Percentiles rank a stretch among this genome's conserved stretches.
Evolutionary conservation across 768 basidiomycete species (phyloP).

Genomic region (Amanita subjunquillea): DNA sequence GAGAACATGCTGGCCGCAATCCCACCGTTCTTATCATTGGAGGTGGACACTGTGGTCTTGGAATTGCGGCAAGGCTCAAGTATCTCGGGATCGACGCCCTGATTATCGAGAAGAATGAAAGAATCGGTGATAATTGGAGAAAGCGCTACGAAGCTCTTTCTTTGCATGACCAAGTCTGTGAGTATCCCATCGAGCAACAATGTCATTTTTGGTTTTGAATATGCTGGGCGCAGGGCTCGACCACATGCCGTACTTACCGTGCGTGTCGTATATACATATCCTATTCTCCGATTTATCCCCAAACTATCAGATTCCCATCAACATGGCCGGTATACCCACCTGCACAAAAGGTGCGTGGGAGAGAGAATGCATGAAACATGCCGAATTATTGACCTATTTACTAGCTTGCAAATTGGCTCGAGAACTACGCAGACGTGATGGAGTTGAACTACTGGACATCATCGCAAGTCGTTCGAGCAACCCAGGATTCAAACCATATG

Average conservation of each 20-base stretch:
- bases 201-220: neutral
- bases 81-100: constrained; percentile 43
- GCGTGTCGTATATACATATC: constrained; percentile 11
- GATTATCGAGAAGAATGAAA: constrained; percentile 53
- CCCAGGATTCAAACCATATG: constrained; percentile 20
- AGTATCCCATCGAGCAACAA: constrained; percentile 18
- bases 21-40: constrained; percentile 57
- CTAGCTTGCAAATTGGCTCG: constrained; percentile 23
- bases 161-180: constrained; percentile 59
- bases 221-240: constrained; percentile 29
- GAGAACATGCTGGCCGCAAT: constrained; percentile 33
- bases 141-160: constrained; percentile 57
- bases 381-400: neutral
- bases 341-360: constrained; percentile 31
- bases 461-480: constrained; percentile 22
- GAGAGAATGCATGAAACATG: no score
- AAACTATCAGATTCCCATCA: constrained; percentile 35
- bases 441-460: constrained; percentile 44
- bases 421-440: constrained; percentile 22
- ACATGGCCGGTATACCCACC: constrained; percentile 53
- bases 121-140: constrained; percentile 60
- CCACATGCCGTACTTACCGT: constrained; percentile 56
- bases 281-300: neutral
- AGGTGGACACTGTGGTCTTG: constrained; percentile 60
- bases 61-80: constrained; percentile 56